Base-by-base conservation (phyloP, 345 rosid species). In the Streptanthus diversifolius region DNA sequence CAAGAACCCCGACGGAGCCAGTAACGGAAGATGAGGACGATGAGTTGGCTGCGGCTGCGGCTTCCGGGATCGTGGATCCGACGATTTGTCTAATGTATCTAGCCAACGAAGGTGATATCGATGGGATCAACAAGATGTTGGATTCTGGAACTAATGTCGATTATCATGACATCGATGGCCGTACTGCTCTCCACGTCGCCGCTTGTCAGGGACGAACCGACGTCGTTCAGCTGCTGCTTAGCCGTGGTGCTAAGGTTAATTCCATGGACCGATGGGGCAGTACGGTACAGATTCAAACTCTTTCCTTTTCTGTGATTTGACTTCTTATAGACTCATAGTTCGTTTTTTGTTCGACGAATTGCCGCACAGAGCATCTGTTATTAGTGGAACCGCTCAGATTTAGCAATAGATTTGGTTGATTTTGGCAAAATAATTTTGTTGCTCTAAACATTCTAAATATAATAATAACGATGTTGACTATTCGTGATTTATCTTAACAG, bases 101-200 rank as follows among this genome's bases (percentile, higher is more conserved):
- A 71, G 90, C 89, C 35, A 87, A 84, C 80, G 95, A 87, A 68
- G 92, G 95, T 36, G 92, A 91, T 36, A 65, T 88, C 61, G 90
- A 83, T 27, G 89, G 88, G 52, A 83, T 91, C 25, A 82, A 80
- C 21, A 86, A 82, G 74, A 79, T 85, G 25, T 35, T 91, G 62
- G 83, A 83, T 66, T 85, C 87, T 4, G 95, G 90, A n/a, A 80
- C 85, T 55, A 61, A 88, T 73, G 84, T 86, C 57, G 86, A 88
- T 80, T 88, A 87, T 77, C 70, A 72, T 44, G 95, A 91, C 45
- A 81, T 82, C 72, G 95, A 87, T 51, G 85, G 80, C 9, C 88
- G 97, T 53, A 88, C 95, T 8, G 89, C 97, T 71, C 84, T 88
- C 41, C 97, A 91, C 68, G 76, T 88, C 63, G 89, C 97, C 25